These are phyloP conservation scores for Epichloe baconii DNA, from an alignment of 2,329 filamentous ascomycete species.

Conservation along the genomic window DNA sequence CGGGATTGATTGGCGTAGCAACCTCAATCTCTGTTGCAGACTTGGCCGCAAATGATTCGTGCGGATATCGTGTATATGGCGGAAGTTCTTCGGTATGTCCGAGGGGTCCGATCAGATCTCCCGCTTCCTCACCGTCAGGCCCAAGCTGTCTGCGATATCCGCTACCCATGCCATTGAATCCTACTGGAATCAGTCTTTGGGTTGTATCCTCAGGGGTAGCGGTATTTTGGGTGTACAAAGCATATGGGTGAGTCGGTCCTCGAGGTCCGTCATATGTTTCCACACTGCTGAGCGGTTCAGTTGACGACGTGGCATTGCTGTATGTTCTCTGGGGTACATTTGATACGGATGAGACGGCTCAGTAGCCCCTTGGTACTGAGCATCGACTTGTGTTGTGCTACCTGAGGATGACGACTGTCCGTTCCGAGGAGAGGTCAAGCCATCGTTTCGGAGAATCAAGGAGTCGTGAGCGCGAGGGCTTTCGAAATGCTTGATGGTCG, in stretches of 20 bases:
- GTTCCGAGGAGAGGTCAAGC: slow-evolving; percentile 17
- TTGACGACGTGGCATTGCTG: slow-evolving; percentile 62
- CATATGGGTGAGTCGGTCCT: slow-evolving; percentile 73
- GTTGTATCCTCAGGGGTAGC: slow-evolving; percentile 36
- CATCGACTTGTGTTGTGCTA: slow-evolving; percentile 31
- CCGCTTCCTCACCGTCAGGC: slow-evolving; percentile 73
- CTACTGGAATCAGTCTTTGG: slow-evolving; percentile 45
- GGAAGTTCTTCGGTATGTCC: slow-evolving; percentile 86
- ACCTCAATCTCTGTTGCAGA: slow-evolving; percentile 14
- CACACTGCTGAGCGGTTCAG: slow-evolving; percentile 27
- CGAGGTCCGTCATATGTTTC: slow-evolving; percentile 43
- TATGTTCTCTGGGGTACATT: slow-evolving; percentile 64
- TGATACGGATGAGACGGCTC: slow-evolving; percentile 75
- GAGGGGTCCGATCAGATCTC: slow-evolving; percentile 74
- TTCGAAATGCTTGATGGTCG: slow-evolving; percentile 45
- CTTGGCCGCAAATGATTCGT: slow-evolving; percentile 46
- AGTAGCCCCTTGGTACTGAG: slow-evolving; percentile 55
- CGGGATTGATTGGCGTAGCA: neutral
- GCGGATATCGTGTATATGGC: slow-evolving; percentile 81
- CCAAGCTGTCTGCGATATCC: slow-evolving; percentile 61
- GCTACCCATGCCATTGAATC: slow-evolving; percentile 56
- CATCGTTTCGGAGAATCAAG: slow-evolving; percentile 39
- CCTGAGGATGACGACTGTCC: slow-evolving; percentile 2
- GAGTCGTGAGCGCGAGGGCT: slow-evolving; percentile 34
- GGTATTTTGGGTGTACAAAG: slow-evolving; percentile 73